Evolutionary conservation across 164 flowering plant species (phyloP).

Genomic region (Paratinospora sagittata): DNA sequence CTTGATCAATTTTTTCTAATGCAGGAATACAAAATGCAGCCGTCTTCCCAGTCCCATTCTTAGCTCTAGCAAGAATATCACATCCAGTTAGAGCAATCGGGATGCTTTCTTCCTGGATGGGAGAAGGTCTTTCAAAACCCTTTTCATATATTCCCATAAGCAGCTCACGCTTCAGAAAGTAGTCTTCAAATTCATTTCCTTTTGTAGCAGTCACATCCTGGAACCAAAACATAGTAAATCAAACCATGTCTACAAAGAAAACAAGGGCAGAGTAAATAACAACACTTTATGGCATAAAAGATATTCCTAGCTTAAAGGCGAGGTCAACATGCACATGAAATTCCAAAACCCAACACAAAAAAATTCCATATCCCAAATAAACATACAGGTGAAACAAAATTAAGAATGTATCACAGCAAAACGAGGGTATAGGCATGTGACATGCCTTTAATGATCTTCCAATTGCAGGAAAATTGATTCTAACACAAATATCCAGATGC

Average conservation of each 20-base stretch:
- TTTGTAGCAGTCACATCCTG: constrained; percentile 99
- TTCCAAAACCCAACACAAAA: not conserved
- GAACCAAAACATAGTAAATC: constrained; percentile 10
- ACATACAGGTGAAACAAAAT: not conserved
- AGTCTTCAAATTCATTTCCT: constrained; percentile 99
- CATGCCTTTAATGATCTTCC: not conserved
- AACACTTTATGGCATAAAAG: not conserved
- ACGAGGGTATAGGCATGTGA: not conserved
- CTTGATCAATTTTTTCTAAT: constrained; percentile 93
- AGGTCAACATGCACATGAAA: not conserved
- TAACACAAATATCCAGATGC: too few species aligned
- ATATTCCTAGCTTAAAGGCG: not conserved
- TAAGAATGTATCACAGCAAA: not conserved
- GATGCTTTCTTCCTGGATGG: constrained; percentile 98
- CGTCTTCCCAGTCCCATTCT: constrained; percentile 98
- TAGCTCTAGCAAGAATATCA: constrained; percentile 97
- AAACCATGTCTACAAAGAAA: not conserved
- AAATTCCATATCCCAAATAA: not conserved
- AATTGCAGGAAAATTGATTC: not conserved
- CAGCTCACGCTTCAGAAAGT: constrained; percentile 89
- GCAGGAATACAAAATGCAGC: constrained; percentile 99
- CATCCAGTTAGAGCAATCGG: constrained; percentile 98
- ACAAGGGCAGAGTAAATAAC: not conserved
- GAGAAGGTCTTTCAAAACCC: constrained; percentile 98
- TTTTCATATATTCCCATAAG: constrained; percentile 99